Percentiles rank a stretch among this genome's conserved stretches.
Conservation (phyloP, 1,284 basidiomycete genomes). For the Ustilago nuda region DNA sequence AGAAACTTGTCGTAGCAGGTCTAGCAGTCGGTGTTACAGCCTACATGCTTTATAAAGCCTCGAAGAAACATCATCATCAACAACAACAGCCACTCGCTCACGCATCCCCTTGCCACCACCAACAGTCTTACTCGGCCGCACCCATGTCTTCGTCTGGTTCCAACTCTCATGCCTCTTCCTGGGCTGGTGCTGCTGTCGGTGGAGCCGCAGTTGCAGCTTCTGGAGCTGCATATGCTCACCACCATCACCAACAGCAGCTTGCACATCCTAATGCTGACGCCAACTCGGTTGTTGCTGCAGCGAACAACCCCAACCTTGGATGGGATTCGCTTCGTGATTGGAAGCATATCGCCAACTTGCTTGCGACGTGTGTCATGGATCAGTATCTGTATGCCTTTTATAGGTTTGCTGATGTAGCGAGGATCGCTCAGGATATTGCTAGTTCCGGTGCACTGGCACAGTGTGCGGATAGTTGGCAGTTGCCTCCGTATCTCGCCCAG, state of each 20-base stretch:
- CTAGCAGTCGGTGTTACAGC: conserved; percentile 58
- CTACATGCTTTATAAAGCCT: conserved; percentile 53
- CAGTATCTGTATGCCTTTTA: conserved; percentile 64
- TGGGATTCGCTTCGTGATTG: conserved; percentile 52
- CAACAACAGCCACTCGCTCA: not conserved
- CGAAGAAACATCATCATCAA: conserved; percentile 55
- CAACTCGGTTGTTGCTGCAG: conserved; percentile 5
- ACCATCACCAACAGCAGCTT: conserved; percentile 39
- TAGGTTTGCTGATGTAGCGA: conserved; percentile 39
- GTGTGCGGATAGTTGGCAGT: conserved; percentile 56
- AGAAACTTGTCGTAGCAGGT: conserved; percentile 60
- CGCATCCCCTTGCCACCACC: not conserved
- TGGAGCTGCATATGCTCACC: conserved; percentile 39
- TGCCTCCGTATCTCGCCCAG: conserved; percentile 59
- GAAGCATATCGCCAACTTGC: conserved; percentile 55
- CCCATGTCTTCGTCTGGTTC: conserved; percentile 17
- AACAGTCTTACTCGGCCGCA: not conserved
- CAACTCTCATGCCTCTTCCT: conserved; percentile 26
- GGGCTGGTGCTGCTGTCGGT: conserved; percentile 35
- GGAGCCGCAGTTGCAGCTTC: conserved; percentile 48
- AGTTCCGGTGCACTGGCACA: conserved; percentile 44
- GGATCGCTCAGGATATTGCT: conserved; percentile 57
- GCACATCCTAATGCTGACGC: conserved; percentile 6
- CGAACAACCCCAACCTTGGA: conserved; percentile 36
- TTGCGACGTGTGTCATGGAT: conserved; percentile 58